phyloP scores from a whole-genome alignment of 1,139 yeast species.

The Trichomonascaceae sp. region DNA sequence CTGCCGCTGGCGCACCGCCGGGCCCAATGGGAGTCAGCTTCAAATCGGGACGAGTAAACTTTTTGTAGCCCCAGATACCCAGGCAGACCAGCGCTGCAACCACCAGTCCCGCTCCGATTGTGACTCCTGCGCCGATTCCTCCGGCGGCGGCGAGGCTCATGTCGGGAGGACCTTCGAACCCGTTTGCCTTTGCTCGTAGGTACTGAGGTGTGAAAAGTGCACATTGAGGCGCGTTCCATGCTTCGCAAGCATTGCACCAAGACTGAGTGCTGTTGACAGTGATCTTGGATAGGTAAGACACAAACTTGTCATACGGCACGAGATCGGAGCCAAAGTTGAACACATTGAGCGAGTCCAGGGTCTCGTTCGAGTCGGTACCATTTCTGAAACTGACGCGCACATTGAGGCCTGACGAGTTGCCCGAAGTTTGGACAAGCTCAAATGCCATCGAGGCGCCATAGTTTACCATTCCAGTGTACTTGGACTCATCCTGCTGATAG shows the following conservation, averaged over 20 bases:
- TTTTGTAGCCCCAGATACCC: too few relatives aligned
- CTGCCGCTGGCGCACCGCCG: too few relatives aligned
- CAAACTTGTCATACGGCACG: conserved; percentile 27
- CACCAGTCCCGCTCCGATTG: conserved; percentile 27
- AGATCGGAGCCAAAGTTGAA: conserved; percentile 22
- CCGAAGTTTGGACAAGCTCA: conserved; percentile 22
- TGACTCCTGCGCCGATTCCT: conserved; percentile 39
- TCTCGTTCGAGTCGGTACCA: conserved; percentile 25
- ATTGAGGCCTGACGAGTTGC: conserved; percentile 12
- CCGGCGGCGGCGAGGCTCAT: conserved; percentile 32
- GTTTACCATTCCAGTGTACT: conserved; percentile 32
- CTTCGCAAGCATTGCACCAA: conserved; percentile 31
- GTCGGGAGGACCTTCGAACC: conserved; percentile 14
- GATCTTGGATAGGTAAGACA: conserved; percentile 14
- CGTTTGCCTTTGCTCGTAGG: conserved; percentile 13
- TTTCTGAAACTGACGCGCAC: conserved; percentile 33
- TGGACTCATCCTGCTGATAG: conserved; percentile 20
- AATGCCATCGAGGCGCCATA: conserved; percentile 32
- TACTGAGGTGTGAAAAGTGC: conserved; percentile 19
- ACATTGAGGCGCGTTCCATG: conserved; percentile 20
- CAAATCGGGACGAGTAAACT: too few relatives aligned
- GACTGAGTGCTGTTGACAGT: conserved; percentile 19
- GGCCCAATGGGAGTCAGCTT: too few relatives aligned
- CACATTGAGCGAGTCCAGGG: conserved; percentile 7
- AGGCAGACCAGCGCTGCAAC: conserved; percentile 10